Conservation (phyloP, 352 stramenopile genomes). For the Globisporangium polare region DNA sequence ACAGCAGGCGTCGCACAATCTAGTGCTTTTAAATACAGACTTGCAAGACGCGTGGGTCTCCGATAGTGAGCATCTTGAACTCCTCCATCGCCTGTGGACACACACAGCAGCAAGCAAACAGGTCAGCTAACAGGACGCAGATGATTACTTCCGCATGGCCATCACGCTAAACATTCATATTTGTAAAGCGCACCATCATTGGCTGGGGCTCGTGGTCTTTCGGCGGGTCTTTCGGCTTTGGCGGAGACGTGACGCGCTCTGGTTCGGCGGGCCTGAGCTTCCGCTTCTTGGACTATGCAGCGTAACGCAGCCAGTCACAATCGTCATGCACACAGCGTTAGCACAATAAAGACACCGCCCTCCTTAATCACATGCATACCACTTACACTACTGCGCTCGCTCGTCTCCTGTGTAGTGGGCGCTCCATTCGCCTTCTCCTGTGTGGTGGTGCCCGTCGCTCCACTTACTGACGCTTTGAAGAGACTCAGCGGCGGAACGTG, state of each 20-base stretch:
- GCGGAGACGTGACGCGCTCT: constrained; percentile 5
- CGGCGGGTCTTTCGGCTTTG: constrained; percentile 13
- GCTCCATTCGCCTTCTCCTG: background rate
- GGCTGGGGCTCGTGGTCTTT: constrained; percentile 16
- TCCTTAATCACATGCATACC: background rate
- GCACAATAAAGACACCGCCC: background rate
- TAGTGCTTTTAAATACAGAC: constrained; percentile 13
- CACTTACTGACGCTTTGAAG: constrained; percentile 29
- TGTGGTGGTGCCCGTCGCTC: background rate
- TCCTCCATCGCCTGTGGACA: constrained; percentile 43
- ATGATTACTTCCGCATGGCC: background rate
- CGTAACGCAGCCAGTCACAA: background rate
- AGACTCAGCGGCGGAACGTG: constrained; percentile 69
- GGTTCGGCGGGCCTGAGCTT: constrained; percentile 28
- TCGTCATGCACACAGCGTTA: background rate
- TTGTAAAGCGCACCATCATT: constrained; percentile 31
- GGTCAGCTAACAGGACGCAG: background rate
- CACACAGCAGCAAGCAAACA: background rate
- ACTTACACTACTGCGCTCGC: constrained; percentile 3
- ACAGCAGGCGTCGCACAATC: no score
- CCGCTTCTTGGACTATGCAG: constrained; percentile 36
- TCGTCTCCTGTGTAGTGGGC: background rate
- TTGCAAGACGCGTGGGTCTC: constrained; percentile 61
- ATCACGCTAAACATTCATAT: background rate
- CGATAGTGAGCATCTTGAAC: constrained; percentile 64